Evolutionary conservation across 164 flowering plant genomes (phyloP).

Genomic region (Macadamia tetraphylla): DNA sequence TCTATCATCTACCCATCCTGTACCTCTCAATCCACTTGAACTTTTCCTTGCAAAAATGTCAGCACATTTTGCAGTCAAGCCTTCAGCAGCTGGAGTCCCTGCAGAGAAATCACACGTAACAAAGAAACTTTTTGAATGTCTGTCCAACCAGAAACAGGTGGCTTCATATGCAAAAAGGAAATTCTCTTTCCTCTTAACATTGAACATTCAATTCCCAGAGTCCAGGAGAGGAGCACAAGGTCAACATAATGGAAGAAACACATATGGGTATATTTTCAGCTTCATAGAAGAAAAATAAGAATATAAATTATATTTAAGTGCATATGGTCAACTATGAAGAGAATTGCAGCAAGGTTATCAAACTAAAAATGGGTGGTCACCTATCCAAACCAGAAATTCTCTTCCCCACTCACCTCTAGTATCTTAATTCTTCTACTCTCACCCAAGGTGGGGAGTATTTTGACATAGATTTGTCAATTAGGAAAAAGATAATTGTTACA

Average conservation of each 20-base stretch:
- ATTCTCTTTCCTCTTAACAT: neutral
- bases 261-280: neutral
- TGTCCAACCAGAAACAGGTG: neutral
- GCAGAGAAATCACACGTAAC: neutral
- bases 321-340: too few relatives aligned
- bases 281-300: neutral
- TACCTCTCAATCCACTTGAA: conserved; percentile 1
- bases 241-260: neutral
- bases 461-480: too few relatives aligned
- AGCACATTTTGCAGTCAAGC: conserved; percentile 10
- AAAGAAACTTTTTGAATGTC: neutral
- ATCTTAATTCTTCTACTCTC: too few relatives aligned
- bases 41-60: conserved; percentile 2
- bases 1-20: conserved; percentile 9
- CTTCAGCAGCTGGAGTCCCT: conserved; percentile 12
- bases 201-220: neutral
- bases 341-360: too few relatives aligned
- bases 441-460: too few relatives aligned
- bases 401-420: too few relatives aligned
- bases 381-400: too few relatives aligned
- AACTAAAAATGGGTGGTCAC: too few relatives aligned
- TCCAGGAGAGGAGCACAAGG: too few relatives aligned
- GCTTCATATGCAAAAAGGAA: neutral
- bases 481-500: too few relatives aligned
- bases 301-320: too few relatives aligned